Evolutionary conservation across 1,284 basidiomycete genomes (phyloP), one percentile per base, ranked within the genome.

Genomic region (Pseudozyma sp.): DNA sequence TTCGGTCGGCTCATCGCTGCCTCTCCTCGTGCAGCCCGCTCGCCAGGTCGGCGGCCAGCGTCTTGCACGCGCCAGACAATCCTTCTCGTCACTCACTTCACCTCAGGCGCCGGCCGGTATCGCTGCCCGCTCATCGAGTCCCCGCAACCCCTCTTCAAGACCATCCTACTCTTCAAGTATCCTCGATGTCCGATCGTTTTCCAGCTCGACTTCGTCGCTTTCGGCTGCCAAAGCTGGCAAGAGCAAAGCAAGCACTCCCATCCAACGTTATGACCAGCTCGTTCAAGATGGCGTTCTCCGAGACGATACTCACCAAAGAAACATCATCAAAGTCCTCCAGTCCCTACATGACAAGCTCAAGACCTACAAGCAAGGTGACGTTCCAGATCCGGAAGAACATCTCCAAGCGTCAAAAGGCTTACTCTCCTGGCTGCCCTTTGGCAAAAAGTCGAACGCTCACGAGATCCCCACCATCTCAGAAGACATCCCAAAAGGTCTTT

Each of bases 321-420:
- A 88, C 35, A 96, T 98, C 77, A 90, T 98, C 64, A 86, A 89
- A 81, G 89, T 90, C 75, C 87, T 99, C 13, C 92, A 98, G 85
- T 86, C 88, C 50, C 86, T 98, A 66, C 91, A 97, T 85, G 88
- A 92, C 63, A 87, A 90, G 52, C 87, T 99, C 59, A 81, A 88
- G 59, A 82, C 85, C 16, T 97, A 98, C 86, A 54, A 77, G 50
- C 81, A 80, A 44, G 51, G 51, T 10, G 34, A 65, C 4, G 75
- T 77, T 10, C 78, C 78, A 0, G 80, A 71, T 50, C 72, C 72
- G 7, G 78, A 80, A 61, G 73, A 54, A n/a, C 59, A 69, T n/a
- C 30, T 75, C 17, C 63, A 70, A 49, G 63, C 63, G 5, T 45
- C 59, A 14, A 64, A 62, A 43, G 72, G 72, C 7, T 24, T 75